A percentile compares a stretch with the other conserved stretches of the same genome.
Conservation (phyloP, 345 rosid species). For the Pistacia vera region DNA sequence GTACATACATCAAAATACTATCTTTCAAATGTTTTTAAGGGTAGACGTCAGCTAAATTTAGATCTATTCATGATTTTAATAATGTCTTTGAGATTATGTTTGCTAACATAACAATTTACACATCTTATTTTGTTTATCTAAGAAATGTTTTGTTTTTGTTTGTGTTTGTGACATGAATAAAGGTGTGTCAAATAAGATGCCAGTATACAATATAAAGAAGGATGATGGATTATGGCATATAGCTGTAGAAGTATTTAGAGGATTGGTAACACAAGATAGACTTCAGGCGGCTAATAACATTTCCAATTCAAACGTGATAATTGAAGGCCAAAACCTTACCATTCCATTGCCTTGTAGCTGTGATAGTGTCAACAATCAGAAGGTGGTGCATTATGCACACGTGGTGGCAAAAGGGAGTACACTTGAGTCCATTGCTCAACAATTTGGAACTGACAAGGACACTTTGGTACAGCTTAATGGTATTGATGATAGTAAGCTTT, state of each 20-base stretch:
- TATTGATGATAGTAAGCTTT: slow-evolving; percentile 25
- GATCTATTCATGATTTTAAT: too few relatives aligned
- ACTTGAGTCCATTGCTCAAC: slow-evolving; percentile 32
- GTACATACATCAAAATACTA: too few relatives aligned
- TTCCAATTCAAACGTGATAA: slow-evolving; percentile 8
- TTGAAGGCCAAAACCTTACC: slow-evolving; percentile 29
- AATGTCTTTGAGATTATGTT: too few relatives aligned
- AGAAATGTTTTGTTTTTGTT: too few relatives aligned
- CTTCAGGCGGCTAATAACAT: slow-evolving; percentile 31
- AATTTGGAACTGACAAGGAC: slow-evolving; percentile 24
- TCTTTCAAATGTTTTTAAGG: too few relatives aligned
- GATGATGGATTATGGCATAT: slow-evolving; percentile 33
- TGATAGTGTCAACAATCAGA: slow-evolving; percentile 28
- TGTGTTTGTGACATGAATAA: too few relatives aligned
- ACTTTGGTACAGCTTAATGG: slow-evolving; percentile 32
- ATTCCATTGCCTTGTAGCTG: slow-evolving; percentile 54
- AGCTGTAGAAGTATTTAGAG: slow-evolving; percentile 28
- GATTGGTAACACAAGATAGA: slow-evolving; percentile 23
- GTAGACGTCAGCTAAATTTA: too few relatives aligned
- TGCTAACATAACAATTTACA: too few relatives aligned
- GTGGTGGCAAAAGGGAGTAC: slow-evolving; percentile 33
- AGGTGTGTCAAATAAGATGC: slow-evolving; percentile 29
- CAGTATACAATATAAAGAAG: slow-evolving; percentile 33
- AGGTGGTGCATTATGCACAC: slow-evolving; percentile 42
- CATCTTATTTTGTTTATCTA: too few relatives aligned